Evolutionary conservation across 2,329 filamentous ascomycete genomes (phyloP), one percentile per base, ranked within the genome.

Genomic region (Thelonectria rubi): DNA sequence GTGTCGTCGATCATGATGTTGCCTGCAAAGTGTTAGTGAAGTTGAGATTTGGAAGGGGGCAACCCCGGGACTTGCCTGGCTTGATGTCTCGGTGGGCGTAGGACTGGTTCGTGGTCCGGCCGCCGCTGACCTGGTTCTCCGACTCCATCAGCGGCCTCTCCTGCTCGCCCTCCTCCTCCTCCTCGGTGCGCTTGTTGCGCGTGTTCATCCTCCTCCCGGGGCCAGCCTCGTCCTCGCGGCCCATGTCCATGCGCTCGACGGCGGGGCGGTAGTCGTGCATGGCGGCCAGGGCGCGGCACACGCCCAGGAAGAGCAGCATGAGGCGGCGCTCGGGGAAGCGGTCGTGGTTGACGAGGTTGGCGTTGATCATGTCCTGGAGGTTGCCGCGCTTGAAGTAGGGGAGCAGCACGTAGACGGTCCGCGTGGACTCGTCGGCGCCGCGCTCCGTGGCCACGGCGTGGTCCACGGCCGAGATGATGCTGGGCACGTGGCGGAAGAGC

Each of bases 1-100:
- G 93, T 88, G 75, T 98, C 94, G 68, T 92, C 91, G 69, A 99
- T 97, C 95, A 99, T 99, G 74, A 99, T 97, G 79, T 99, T 99
- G 60, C 93, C 86, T 88, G 20, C 67, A 21, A 62, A 54, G 21
- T 39, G 11, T 5, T n/a, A 20, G 11, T 20, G 21, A 37, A 14
- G 15, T 18, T n/a, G 21, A 46, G 32, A 46, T 10, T 5, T 30
- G 40, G 30, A n/a, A 14, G 14, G 17, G 10, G 40, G 71, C n/a
- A n/a, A n/a, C n/a, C n/a, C n/a, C n/a, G n/a, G 17, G 21, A 3
- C 85, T 72, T 81, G 93, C 92, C 94, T 71, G 95, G 95, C 78
- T 99, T 99, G 76, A 99, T 97, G 78, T 99, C 95, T 69, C 95
- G 85, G 78, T 99, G 95, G 64, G 95, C 92, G 77, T 97, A 99